Evolutionary conservation across 2,329 filamentous ascomycete genomes (phyloP).

Genomic region (Cladosporium oxysporum): DNA sequence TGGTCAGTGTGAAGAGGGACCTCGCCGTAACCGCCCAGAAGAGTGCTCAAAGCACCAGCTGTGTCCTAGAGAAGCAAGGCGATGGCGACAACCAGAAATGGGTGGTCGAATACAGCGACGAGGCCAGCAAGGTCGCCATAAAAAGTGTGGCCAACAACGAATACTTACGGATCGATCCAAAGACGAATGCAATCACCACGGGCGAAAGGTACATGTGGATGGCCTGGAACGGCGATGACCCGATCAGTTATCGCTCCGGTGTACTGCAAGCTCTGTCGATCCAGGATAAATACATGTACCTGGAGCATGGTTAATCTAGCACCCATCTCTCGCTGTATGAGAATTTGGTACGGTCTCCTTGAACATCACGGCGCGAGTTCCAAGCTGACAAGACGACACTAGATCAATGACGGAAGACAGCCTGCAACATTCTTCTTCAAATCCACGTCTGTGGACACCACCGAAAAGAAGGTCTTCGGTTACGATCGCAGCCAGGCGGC

Average conservation of each 20-base stretch:
- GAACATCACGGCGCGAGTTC: no score
- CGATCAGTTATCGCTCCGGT: no score
- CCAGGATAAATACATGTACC: not conserved
- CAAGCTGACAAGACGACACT: no score
- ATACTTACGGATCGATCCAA: conserved; percentile 2
- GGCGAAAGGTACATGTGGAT: conserved; percentile 15
- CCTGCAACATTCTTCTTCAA: no score
- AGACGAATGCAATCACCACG: not conserved
- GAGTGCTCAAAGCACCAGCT: not conserved
- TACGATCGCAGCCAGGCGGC: no score
- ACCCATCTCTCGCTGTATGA: no score
- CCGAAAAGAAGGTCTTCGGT: no score
- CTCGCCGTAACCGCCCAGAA: not conserved
- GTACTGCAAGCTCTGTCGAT: not conserved
- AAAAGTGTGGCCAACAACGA: conserved; percentile 6
- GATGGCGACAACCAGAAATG: conserved; percentile 16
- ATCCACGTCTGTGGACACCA: no score
- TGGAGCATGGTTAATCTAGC: not conserved
- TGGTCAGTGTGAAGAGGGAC: not conserved
- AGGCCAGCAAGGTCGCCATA: conserved; percentile 4
- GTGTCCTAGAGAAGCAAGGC: conserved; percentile 13
- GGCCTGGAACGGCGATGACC: conserved; percentile 4
- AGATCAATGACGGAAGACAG: no score
- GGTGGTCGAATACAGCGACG: conserved; percentile 8
- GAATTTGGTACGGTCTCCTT: no score